These are phyloP conservation scores for Sarcodon sp. DNA, from an alignment of 768 basidiomycete species.

Conservation along the genomic window DNA sequence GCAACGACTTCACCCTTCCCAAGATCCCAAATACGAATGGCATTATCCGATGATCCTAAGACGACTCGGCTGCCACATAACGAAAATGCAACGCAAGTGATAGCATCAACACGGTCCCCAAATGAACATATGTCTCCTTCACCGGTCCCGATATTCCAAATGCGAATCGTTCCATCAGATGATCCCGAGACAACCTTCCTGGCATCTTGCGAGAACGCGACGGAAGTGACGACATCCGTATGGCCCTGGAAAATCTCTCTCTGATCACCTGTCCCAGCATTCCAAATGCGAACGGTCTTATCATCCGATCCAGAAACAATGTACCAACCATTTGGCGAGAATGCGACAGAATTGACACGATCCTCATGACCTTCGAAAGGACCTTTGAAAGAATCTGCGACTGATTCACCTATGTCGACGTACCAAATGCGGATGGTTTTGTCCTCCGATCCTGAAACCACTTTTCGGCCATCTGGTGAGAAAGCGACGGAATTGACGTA, in stretches of 20 bases:
- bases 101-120: constrained; percentile 3
- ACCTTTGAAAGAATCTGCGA: background rate
- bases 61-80: constrained; percentile 8
- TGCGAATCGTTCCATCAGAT: constrained; percentile 13
- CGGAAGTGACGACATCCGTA: constrained; percentile 3
- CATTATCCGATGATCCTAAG: constrained; percentile 6
- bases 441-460: constrained; percentile 4
- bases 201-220: constrained; percentile 9
- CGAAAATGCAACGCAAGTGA: constrained; percentile 6
- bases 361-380: background rate
- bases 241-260: background rate
- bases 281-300: constrained; percentile 12
- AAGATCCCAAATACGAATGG: constrained; percentile 1
- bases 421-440: constrained; percentile 33
- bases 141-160: constrained; percentile 7
- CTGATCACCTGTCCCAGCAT: constrained; percentile 5
- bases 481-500: constrained; percentile 19
- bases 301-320: constrained; percentile 15
- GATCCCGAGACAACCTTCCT: constrained; percentile 18
- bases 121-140: constrained; percentile 13
- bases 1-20: too few relatives aligned
- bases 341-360: constrained; percentile 9
- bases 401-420: background rate
- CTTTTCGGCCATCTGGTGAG: constrained; percentile 5
- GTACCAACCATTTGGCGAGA: constrained; percentile 14